A percentile compares a stretch with the other conserved stretches of the same genome.
Evolutionary conservation across 768 basidiomycete species (phyloP).

Genomic region (Leccinum ochraceum): DNA sequence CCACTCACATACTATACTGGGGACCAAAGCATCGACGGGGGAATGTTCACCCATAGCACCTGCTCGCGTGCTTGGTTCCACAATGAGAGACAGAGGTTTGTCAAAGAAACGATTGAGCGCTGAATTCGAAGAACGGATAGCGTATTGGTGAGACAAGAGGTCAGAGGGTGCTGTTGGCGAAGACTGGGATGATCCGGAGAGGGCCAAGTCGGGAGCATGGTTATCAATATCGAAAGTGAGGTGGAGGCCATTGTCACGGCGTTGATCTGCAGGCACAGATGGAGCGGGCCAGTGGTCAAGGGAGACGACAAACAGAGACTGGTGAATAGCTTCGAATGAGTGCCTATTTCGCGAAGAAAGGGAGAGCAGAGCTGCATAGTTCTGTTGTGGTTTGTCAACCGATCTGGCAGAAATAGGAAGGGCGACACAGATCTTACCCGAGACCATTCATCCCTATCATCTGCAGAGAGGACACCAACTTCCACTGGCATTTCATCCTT

Average conservation of each 20-base stretch:
- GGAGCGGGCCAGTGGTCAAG: slow-evolving; percentile 70
- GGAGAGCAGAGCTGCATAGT: slow-evolving; percentile 64
- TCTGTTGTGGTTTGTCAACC: slow-evolving; percentile 37
- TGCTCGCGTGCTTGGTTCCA: slow-evolving; percentile 83
- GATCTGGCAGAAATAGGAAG: background rate
- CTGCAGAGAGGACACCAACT: slow-evolving; percentile 74
- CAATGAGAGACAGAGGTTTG: slow-evolving; percentile 78
- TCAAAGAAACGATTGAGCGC: slow-evolving; percentile 88
- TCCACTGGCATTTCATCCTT: slow-evolving; percentile 58
- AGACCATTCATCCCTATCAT: slow-evolving; percentile 82
- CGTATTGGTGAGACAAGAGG: slow-evolving; percentile 74
- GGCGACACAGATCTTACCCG: slow-evolving; percentile 44
- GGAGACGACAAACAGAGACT: slow-evolving; percentile 77
- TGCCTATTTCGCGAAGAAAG: slow-evolving; percentile 64
- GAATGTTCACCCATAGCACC: slow-evolving; percentile 92
- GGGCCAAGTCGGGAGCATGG: background rate
- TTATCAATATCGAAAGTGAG: slow-evolving; percentile 35
- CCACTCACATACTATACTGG: slow-evolving; percentile 85
- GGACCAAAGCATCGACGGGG: slow-evolving; percentile 86
- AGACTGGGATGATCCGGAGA: slow-evolving; percentile 11
- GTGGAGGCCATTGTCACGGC: slow-evolving; percentile 28
- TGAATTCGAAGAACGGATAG: slow-evolving; percentile 65
- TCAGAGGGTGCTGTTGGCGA: slow-evolving; percentile 19
- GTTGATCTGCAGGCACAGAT: slow-evolving; percentile 24
- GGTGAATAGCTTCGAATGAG: slow-evolving; percentile 63